Evolutionary conservation across 2,329 filamentous ascomycete species (phyloP).

Genomic region (Dactylellina sp.): DNA sequence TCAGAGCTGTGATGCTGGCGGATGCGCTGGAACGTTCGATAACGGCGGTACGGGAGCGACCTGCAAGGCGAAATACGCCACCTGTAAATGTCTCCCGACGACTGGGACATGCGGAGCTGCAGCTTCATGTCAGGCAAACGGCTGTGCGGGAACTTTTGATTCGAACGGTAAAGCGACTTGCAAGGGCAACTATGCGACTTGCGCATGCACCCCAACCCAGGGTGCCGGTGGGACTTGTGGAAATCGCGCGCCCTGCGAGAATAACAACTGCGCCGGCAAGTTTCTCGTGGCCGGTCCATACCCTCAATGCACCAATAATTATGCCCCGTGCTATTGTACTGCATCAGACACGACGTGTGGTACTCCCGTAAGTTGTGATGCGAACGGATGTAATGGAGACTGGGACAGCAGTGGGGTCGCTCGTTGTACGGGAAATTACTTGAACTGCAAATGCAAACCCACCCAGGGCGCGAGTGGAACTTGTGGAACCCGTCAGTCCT

Average conservation of each 20-base stretch:
- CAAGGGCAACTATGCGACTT: slow-evolving; percentile 20
- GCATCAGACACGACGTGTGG: slow-evolving; percentile 22
- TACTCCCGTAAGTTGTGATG: slow-evolving; percentile 8
- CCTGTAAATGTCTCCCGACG: slow-evolving; percentile 1
- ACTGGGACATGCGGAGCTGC: slow-evolving; percentile 10
- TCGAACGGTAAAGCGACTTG: slow-evolving; percentile 10
- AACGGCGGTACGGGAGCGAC: slow-evolving; percentile 1
- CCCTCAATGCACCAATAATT: slow-evolving; percentile 28
- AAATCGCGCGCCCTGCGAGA: slow-evolving; percentile 3
- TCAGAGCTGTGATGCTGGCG: background rate
- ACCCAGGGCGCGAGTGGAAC: too few species aligned
- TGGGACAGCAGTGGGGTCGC: slow-evolving; percentile 16
- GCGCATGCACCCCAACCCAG: slow-evolving; percentile 3
- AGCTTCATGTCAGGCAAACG: background rate
- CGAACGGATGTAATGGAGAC: slow-evolving; percentile 29
- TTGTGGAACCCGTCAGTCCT: too few species aligned
- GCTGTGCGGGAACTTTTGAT: slow-evolving; percentile 22
- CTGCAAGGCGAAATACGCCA: slow-evolving; percentile 5
- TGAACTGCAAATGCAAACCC: slow-evolving; percentile 8
- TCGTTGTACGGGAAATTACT: slow-evolving; percentile 19
- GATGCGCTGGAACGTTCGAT: slow-evolving; percentile 20
- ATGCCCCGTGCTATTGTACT: slow-evolving; percentile 19
- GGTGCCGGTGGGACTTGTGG: slow-evolving; percentile 20
- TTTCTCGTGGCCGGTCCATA: slow-evolving; percentile 7
- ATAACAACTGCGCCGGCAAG: slow-evolving; percentile 5